A percentile compares a stretch with the other conserved stretches of the same genome.
Evolutionary conservation across 1,139 yeast species (phyloP).

Genomic region (Hyphopichia wangnamkhiaoensis): DNA sequence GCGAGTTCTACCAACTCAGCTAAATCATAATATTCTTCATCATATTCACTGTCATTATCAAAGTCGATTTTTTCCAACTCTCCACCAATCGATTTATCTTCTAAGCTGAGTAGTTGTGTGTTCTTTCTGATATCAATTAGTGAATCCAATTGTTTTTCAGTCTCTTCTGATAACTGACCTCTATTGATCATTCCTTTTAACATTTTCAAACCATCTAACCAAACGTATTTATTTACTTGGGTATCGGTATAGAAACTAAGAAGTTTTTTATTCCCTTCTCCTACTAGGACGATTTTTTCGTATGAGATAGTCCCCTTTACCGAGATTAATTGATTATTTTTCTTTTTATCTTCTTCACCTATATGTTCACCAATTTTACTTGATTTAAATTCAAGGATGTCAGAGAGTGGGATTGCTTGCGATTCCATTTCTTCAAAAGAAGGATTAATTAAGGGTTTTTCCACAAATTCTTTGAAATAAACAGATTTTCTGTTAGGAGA

Average conservation of each 20-base stretch:
- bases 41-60: constrained; percentile 30
- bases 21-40: constrained; percentile 42
- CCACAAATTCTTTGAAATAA: constrained; percentile 60
- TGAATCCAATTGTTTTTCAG: constrained; percentile 57
- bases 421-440: constrained; percentile 55
- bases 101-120: constrained; percentile 64
- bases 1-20: constrained; percentile 39
- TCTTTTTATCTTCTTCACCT: constrained; percentile 40
- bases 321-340: constrained; percentile 45
- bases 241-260: constrained; percentile 72
- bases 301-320: constrained; percentile 56
- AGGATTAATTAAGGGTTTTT: constrained; percentile 51
- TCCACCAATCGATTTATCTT: constrained; percentile 25
- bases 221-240: constrained; percentile 65
- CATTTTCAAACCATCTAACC: constrained; percentile 81
- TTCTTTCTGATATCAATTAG: constrained; percentile 62
- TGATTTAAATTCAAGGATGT: constrained; percentile 44
- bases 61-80: constrained; percentile 24
- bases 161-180: constrained; percentile 54
- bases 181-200: constrained; percentile 39
- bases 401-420: constrained; percentile 31
- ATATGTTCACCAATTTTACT: constrained; percentile 43
- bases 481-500: constrained; percentile 72
- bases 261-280: constrained; percentile 39
- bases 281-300: constrained; percentile 53